phyloP scores from a whole-genome alignment of 1,284 basidiomycete species.

The Sanghuangporus baumii region DNA sequence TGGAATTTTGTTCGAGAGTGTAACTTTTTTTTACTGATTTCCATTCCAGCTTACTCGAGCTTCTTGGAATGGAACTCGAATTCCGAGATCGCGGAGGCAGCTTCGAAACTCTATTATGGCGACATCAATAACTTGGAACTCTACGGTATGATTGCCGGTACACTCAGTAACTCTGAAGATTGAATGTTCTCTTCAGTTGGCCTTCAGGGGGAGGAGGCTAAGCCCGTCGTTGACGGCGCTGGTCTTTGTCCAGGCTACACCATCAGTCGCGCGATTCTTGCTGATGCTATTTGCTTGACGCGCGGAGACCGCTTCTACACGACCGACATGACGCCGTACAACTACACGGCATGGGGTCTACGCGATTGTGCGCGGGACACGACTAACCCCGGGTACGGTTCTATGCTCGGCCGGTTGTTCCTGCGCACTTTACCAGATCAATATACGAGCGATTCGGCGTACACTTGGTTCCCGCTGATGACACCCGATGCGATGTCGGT shows the following conservation, averaged over 20 bases:
- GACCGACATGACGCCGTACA: constrained; percentile 74
- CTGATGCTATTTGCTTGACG: constrained; percentile 82
- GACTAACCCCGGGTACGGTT: constrained; percentile 64
- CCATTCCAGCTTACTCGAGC: constrained; percentile 42
- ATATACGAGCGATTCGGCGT: constrained; percentile 65
- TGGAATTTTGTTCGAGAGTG: no score
- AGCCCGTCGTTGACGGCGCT: constrained; percentile 70
- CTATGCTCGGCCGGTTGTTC: constrained; percentile 68
- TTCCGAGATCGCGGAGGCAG: constrained; percentile 62
- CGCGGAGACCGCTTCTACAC: constrained; percentile 83
- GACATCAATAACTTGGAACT: constrained; percentile 78
- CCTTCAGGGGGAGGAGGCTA: constrained; percentile 64
- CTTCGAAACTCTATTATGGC: constrained; percentile 68
- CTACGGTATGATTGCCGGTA: constrained; percentile 34
- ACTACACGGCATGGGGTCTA: constrained; percentile 80
- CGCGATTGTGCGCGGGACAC: constrained; percentile 70
- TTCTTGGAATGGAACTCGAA: constrained; percentile 85
- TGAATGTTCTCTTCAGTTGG: constrained; percentile 36
- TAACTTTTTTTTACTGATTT: neutral
- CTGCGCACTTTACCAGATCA: constrained; percentile 67
- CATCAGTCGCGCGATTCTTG: constrained; percentile 80
- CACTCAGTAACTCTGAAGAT: neutral
- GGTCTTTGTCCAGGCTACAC: constrained; percentile 85
- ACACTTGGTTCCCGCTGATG: constrained; percentile 85
- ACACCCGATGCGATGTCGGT: constrained; percentile 63